Conservation (phyloP, 2,329 filamentous ascomycete species). For the Aspergillus novofumigatus region DNA sequence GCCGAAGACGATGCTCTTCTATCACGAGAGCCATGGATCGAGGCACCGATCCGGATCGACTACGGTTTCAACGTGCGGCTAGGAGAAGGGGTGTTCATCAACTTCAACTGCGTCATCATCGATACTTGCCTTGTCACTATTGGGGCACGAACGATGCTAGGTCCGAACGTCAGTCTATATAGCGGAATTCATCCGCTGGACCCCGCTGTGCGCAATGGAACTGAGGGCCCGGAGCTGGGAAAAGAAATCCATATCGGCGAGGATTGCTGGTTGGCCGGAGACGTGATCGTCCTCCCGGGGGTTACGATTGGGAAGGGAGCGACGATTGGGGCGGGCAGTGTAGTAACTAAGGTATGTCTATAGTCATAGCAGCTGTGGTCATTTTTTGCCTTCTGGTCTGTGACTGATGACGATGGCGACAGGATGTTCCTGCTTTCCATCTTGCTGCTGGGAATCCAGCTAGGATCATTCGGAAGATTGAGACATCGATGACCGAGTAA, state of each 20-base stretch:
- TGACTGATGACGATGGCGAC: conserved; percentile 3
- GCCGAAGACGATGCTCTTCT: conserved; percentile 65
- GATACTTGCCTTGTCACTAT: conserved; percentile 73
- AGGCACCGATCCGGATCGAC: conserved; percentile 66
- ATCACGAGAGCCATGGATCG: conserved; percentile 63
- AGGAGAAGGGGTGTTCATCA: conserved; percentile 70
- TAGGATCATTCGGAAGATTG: conserved; percentile 36
- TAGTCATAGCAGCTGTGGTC: neutral
- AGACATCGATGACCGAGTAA: conserved; percentile 30
- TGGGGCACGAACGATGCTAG: conserved; percentile 72
- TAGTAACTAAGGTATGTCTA: conserved; percentile 66
- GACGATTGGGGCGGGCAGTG: conserved; percentile 74
- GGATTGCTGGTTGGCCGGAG: conserved; percentile 77
- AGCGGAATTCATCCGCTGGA: conserved; percentile 74
- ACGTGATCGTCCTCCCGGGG: conserved; percentile 67
- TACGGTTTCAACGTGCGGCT: conserved; percentile 73
- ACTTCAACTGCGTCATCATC: conserved; percentile 68
- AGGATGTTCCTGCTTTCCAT: conserved; percentile 42
- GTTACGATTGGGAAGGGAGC: conserved; percentile 72
- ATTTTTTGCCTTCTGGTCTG: neutral
- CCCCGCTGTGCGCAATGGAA: conserved; percentile 68
- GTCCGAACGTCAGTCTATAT: conserved; percentile 73
- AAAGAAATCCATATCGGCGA: conserved; percentile 71
- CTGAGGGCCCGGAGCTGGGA: conserved; percentile 69
- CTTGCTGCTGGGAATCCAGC: conserved; percentile 41